Base-by-base conservation (phyloP, 345 rosid genomes). In the Gossypium sturtianum region DNA sequence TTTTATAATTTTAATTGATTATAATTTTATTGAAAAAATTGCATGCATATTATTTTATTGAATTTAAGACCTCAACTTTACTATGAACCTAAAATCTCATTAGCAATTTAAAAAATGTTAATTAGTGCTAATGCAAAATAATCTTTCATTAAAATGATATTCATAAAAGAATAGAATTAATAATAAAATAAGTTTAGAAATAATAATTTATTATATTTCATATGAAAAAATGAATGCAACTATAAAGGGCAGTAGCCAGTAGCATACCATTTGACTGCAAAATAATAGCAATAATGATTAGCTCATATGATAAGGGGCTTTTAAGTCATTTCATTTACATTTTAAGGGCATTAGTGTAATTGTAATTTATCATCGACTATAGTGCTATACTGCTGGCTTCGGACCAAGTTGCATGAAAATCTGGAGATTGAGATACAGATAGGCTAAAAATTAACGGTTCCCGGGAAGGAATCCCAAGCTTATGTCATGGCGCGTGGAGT, bases 341-440 rank as follows among this genome's bases (percentile, higher is more conserved):
- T n/a, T 1, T 8, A 15, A 51, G 59, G 73, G 25, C 13, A 52
- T 69, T 52, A 9, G 13, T 16, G 23, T 45, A 7, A 67, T 51
- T 51, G 8, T 4, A 13, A 61, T 9, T 64, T 25, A 11, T 23
- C 38, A 59, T 23, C 16, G 16, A 15, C 23, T 59, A 23, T 59
- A 11, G 38, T 59, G 63, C 38, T 2, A 1, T 23, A 48, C 13
- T 69, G 44, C 44, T 27, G 58, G 72, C 15, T 27, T 3, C 13
- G 67, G 56, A 47, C 57, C 73, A 75, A 66, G 43, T 54, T 56
- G 73, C 73, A 75, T 44, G 73, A 67, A 54, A 68, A 76, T 68
- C 68, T 48, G 74, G 68, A 60, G 74, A 69, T 69, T 19, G 59
- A 49, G 52, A 74, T 41, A 41, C 66, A 72, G 41, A 20, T 57